Evolutionary conservation across 352 stramenopile genomes (phyloP).

Genomic region (Phytophthora syringae): DNA sequence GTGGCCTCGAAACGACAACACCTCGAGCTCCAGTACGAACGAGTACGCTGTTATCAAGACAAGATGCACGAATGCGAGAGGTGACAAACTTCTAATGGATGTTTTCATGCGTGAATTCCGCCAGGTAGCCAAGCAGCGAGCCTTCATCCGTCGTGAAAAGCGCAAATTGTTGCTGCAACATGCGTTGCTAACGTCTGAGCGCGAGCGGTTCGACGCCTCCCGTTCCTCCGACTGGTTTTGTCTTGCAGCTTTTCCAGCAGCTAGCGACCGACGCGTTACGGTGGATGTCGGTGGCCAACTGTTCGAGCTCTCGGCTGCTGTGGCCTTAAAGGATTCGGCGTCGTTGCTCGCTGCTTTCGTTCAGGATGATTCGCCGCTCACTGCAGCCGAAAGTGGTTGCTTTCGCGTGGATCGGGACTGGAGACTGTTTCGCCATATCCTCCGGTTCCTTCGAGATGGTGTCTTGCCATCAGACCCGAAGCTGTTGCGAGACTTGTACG

Average conservation of each 20-base stretch:
- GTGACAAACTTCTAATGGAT: background rate
- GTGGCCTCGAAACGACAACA: conserved; percentile 71
- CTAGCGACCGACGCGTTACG: conserved; percentile 54
- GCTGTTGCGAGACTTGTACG: conserved; percentile 70
- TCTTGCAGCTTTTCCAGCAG: conserved; percentile 50
- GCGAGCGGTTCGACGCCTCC: conserved; percentile 76
- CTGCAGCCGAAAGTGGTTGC: conserved; percentile 61
- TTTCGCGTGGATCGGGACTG: conserved; percentile 82
- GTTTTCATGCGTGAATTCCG: background rate
- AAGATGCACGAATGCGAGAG: background rate
- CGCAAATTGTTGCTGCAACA: conserved; percentile 79
- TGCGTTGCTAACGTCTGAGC: conserved; percentile 74
- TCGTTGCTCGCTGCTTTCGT: conserved; percentile 77
- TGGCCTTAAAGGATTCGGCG: conserved; percentile 59
- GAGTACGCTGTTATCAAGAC: conserved; percentile 32
- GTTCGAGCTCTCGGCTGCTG: conserved; percentile 65
- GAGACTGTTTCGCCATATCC: conserved; percentile 78
- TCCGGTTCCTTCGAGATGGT: conserved; percentile 83
- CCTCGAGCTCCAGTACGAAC: conserved; percentile 65
- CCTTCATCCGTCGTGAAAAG: conserved; percentile 83
- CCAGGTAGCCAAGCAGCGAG: conserved; percentile 74
- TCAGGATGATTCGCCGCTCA: conserved; percentile 68
- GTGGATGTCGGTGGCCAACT: conserved; percentile 75
- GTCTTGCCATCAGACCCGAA: conserved; percentile 72
- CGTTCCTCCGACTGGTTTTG: conserved; percentile 83